These are phyloP conservation scores for Patellifolia procumbens DNA, from an alignment of 179 eudicot species.

Conservation along the genomic window DNA sequence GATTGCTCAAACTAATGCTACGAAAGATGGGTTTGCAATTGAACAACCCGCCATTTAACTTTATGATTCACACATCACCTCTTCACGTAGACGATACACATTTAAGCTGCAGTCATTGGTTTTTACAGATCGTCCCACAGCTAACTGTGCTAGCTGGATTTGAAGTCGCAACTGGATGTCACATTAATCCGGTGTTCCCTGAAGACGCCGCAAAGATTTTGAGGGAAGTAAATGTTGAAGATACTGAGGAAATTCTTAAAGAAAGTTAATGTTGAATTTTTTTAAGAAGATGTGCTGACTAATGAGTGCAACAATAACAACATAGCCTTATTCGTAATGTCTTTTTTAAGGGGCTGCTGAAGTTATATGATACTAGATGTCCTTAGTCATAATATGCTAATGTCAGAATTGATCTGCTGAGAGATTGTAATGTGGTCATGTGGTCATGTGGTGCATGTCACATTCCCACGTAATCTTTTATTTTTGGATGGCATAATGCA, in stretches of 20 bases:
- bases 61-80: constrained; percentile 86
- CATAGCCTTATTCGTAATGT: background rate
- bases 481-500: background rate
- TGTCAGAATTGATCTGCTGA: background rate
- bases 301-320: background rate
- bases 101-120: constrained; percentile 76
- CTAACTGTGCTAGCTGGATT: constrained; percentile 69
- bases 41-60: constrained; percentile 85
- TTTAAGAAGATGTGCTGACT: no score
- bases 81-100: constrained; percentile 39
- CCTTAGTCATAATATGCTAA: background rate
- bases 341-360: no score
- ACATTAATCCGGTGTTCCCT: constrained; percentile 91
- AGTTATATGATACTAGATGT: no score
- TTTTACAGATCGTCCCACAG: constrained; percentile 86
- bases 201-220: constrained; percentile 86
- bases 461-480: background rate
- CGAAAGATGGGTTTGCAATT: constrained; percentile 66
- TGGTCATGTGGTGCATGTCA: background rate
- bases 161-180: constrained; percentile 81
- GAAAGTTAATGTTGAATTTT: constrained; percentile 7
- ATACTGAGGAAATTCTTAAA: background rate
- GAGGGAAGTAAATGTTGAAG: constrained; percentile 50
- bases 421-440: background rate
- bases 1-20: constrained; percentile 77